phyloP scores from a whole-genome alignment of 2,329 filamentous ascomycete species.

The Colletotrichum paranaense region DNA sequence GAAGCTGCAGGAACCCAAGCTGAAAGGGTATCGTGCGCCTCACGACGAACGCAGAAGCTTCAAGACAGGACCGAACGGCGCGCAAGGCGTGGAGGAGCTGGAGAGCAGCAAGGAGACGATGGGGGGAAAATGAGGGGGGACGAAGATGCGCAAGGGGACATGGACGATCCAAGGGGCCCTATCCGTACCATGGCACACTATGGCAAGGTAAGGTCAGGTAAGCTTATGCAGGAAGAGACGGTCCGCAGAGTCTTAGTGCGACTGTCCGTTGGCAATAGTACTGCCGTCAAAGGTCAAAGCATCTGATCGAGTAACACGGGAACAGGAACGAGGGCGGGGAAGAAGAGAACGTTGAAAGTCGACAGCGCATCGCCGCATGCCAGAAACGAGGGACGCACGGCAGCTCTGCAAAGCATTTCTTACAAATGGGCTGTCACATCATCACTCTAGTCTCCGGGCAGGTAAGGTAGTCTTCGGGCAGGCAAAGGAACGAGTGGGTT shows the following conservation, averaged over 20 bases:
- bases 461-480: not conserved
- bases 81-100: slow-evolving; percentile 2
- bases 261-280: slow-evolving; percentile 4
- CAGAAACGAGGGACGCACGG: not conserved
- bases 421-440: not conserved
- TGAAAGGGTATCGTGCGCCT: slow-evolving; percentile 11
- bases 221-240: slow-evolving; percentile 33
- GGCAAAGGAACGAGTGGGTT: not conserved
- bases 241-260: slow-evolving; percentile 27
- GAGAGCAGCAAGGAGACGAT: slow-evolving; percentile 3
- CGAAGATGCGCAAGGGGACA: slow-evolving; percentile 11
- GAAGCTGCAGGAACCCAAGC: slow-evolving; percentile 3
- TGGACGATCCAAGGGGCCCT: slow-evolving; percentile 8
- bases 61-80: not conserved
- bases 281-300: slow-evolving; percentile 24
- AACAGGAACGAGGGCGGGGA: not conserved
- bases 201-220: slow-evolving; percentile 14
- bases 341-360: no score
- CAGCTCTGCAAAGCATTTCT: not conserved
- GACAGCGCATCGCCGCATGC: no score
- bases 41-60: slow-evolving; percentile 21
- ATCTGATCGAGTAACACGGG: slow-evolving; percentile 20
- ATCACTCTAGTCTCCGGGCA: not conserved
- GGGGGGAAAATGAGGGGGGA: slow-evolving; percentile 7
- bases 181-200: not conserved